Percentiles rank a stretch among this genome's conserved stretches.
Conservation (phyloP, 257 asterid genomes). For the Nicotiana benthamiana region DNA sequence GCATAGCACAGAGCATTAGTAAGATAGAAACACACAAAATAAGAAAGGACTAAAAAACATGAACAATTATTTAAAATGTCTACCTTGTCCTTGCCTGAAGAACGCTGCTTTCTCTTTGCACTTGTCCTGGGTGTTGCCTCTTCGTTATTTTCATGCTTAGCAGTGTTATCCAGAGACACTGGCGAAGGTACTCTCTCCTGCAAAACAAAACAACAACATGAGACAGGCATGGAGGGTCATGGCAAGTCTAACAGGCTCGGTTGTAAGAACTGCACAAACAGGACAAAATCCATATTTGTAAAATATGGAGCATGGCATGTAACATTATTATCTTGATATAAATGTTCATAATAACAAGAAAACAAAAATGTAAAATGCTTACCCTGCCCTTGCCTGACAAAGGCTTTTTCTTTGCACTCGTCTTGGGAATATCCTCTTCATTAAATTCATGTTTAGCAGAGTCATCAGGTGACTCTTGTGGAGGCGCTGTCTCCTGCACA, state of each 20-base stretch:
- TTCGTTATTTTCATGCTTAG: conserved; percentile 22
- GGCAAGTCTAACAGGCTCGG: conserved; percentile 4
- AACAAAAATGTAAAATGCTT: neutral
- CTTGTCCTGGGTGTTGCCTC: conserved; percentile 45
- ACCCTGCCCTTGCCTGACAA: conserved; percentile 54
- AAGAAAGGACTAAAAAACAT: neutral
- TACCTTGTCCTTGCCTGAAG: conserved; percentile 53
- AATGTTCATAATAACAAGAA: neutral
- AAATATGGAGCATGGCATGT: neutral
- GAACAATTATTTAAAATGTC: neutral
- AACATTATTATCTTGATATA: neutral
- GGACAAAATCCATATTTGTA: neutral
- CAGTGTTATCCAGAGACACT: conserved; percentile 42
- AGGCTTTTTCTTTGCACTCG: conserved; percentile 56
- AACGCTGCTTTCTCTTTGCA: conserved; percentile 62
- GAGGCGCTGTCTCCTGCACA: conserved; percentile 33
- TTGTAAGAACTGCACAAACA: neutral
- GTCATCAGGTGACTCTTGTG: conserved; percentile 42
- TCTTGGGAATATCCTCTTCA: conserved; percentile 44
- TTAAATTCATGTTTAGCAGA: conserved; percentile 35
- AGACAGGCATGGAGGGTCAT: neutral
- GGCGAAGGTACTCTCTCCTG: conserved; percentile 38
- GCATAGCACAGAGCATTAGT: neutral
- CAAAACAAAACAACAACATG: conserved; percentile 11
- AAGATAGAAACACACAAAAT: neutral